phyloP scores from a whole-genome alignment of 139 green algal genomes.

The Picochlorum sp. region DNA sequence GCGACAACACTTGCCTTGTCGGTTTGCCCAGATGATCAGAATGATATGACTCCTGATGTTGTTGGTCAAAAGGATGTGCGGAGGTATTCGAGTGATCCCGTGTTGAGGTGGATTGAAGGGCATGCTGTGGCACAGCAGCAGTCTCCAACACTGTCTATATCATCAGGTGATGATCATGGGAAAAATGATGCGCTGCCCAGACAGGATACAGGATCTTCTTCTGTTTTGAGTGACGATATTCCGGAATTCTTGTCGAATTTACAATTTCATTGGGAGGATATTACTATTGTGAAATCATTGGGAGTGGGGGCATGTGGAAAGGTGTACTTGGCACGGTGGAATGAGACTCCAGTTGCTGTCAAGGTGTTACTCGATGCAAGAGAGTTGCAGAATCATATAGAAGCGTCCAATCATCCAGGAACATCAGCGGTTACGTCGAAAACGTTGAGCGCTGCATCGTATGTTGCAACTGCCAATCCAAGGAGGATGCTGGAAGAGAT shows the following conservation, averaged over 20 bases:
- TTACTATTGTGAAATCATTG: slow-evolving; percentile 7
- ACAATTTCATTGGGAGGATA: not conserved
- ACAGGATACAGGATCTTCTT: not conserved
- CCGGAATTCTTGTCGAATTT: not conserved
- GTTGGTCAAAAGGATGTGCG: not conserved
- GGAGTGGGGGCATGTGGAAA: slow-evolving; percentile 44
- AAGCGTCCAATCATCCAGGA: no score
- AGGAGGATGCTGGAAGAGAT: slow-evolving; percentile 2
- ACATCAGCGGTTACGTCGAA: no score
- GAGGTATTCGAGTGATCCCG: not conserved
- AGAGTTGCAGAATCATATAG: not conserved
- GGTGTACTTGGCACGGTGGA: slow-evolving; percentile 43
- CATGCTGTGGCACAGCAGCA: not conserved
- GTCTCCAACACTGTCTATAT: not conserved
- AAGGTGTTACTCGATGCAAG: slow-evolving; percentile 31
- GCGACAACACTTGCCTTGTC: not conserved
- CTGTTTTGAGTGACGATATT: not conserved
- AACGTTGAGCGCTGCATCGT: not conserved
- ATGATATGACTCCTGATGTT: not conserved
- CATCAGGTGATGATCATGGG: not conserved
- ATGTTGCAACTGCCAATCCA: slow-evolving; percentile 1
- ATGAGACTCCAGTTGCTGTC: slow-evolving; percentile 40
- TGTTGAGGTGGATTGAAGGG: slow-evolving; percentile 1
- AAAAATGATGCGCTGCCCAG: not conserved
- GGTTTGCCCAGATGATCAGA: not conserved